Evolutionary conservation across 768 basidiomycete species (phyloP).

Genomic region (Tulasnella sp.): DNA sequence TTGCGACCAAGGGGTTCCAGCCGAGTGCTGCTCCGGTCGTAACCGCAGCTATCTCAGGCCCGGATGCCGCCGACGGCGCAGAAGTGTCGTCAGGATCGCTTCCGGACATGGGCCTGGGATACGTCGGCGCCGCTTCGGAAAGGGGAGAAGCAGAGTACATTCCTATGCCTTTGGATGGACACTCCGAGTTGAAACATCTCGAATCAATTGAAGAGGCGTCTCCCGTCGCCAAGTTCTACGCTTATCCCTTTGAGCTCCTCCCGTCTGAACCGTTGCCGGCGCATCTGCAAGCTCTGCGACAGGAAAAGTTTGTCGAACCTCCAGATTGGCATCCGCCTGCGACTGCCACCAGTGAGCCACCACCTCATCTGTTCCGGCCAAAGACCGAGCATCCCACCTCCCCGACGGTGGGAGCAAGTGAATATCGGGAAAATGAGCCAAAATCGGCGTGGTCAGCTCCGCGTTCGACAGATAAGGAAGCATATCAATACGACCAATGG

Average conservation of each 20-base stretch:
- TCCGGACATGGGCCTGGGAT: conserved; percentile 26
- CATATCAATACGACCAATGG: background rate
- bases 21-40: conserved; percentile 1
- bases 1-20: conserved; percentile 16
- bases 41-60: conserved; percentile 5
- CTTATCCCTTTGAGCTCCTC: conserved; percentile 6
- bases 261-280: conserved; percentile 28
- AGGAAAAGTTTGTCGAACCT: conserved; percentile 12
- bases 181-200: conserved; percentile 75
- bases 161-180: conserved; percentile 80
- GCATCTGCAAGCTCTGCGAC: conserved; percentile 11
- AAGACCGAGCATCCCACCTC: conserved; percentile 17
- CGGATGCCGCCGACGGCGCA: background rate
- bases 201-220: conserved; percentile 39
- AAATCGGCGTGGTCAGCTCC: conserved; percentile 29
- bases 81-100: conserved; percentile 15
- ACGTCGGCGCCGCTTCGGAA: conserved; percentile 23
- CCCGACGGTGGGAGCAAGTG: background rate
- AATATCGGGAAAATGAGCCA: conserved; percentile 7
- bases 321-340: conserved; percentile 18
- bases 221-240: conserved; percentile 24
- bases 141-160: conserved; percentile 67
- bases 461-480: conserved; percentile 11
- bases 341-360: conserved; percentile 26
- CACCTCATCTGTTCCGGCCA: conserved; percentile 25